Conservation (phyloP, 1,284 basidiomycete species). For the Schizophyllum amplum region DNA sequence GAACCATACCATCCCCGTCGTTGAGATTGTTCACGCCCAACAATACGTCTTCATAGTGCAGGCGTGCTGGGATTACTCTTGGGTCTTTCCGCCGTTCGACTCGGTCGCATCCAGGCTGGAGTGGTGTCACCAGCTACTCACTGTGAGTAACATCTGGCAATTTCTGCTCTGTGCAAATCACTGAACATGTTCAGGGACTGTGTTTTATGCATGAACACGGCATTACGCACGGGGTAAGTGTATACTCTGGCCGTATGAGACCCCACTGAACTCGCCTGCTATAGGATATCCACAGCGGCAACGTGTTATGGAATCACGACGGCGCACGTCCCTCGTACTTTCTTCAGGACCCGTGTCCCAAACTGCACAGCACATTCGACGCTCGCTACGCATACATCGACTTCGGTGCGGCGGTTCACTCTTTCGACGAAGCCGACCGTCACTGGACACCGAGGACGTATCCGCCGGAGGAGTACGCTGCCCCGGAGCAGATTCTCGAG, state of each 20-base stretch:
- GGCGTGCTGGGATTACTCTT: slow-evolving; percentile 9
- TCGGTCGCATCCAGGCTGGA: neutral
- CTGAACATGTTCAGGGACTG: neutral
- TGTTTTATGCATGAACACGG: neutral
- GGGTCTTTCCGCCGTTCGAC: neutral
- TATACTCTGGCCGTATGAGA: no score
- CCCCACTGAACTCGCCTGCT: no score
- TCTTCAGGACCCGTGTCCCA: neutral
- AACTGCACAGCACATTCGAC: neutral
- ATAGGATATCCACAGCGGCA: neutral
- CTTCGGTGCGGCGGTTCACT: neutral
- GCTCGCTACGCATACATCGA: neutral
- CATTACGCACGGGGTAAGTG: neutral
- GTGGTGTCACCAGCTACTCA: neutral
- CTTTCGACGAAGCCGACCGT: neutral
- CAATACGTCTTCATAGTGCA: slow-evolving; percentile 13
- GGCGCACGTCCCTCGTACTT: neutral
- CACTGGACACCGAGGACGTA: neutral
- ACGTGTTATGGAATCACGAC: neutral
- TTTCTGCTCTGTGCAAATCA: no score
- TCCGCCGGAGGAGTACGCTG: neutral
- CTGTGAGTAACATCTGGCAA: no score
- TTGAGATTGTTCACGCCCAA: slow-evolving; percentile 10
- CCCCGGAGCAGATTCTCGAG: neutral
- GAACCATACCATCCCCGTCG: slow-evolving; percentile 14